Conservation (phyloP, 1,284 basidiomycete genomes). For the Volvariella volvacea region DNA sequence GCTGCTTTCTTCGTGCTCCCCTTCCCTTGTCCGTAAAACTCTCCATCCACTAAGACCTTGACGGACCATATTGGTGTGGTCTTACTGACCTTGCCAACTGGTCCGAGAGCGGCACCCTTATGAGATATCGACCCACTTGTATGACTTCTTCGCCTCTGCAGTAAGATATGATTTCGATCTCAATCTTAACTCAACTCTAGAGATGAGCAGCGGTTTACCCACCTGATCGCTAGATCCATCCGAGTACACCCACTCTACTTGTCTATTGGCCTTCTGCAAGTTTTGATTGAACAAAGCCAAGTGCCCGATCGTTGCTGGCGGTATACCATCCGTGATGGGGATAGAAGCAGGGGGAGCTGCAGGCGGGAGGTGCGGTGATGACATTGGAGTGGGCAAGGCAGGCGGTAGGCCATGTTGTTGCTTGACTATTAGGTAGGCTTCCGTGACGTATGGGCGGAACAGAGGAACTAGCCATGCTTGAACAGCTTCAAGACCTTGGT, state of each 20-base stretch:
- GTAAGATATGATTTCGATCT: too few species aligned
- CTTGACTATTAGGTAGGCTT: slow-evolving; percentile 58
- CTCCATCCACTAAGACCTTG: slow-evolving; percentile 51
- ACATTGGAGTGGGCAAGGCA: slow-evolving; percentile 13
- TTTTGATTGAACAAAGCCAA: slow-evolving; percentile 72
- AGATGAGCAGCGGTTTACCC: too few species aligned
- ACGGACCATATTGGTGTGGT: slow-evolving; percentile 70
- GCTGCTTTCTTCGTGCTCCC: slow-evolving; percentile 73
- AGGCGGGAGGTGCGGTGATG: slow-evolving; percentile 10
- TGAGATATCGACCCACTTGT: too few species aligned
- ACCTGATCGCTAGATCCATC: slow-evolving; percentile 24
- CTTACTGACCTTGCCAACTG: slow-evolving; percentile 29
- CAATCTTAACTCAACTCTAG: too few species aligned
- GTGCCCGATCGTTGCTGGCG: slow-evolving; percentile 37
- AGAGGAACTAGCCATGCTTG: slow-evolving; percentile 53
- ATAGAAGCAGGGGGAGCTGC: slow-evolving; percentile 18
- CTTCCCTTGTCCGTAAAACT: slow-evolving; percentile 49
- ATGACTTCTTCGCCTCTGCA: too few species aligned
- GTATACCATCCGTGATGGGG: slow-evolving; percentile 8
- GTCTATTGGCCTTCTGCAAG: slow-evolving; percentile 47
- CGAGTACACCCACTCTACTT: slow-evolving; percentile 64
- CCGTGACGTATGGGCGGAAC: slow-evolving; percentile 51
- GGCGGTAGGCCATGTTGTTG: slow-evolving; percentile 55
- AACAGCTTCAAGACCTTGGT: slow-evolving; percentile 53
- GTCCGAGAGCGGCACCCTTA: slow-evolving; percentile 8